These are phyloP conservation scores for Backusella circina DNA, from an alignment of 192 early-diverging fungal genomes.

Conservation along the genomic window DNA sequence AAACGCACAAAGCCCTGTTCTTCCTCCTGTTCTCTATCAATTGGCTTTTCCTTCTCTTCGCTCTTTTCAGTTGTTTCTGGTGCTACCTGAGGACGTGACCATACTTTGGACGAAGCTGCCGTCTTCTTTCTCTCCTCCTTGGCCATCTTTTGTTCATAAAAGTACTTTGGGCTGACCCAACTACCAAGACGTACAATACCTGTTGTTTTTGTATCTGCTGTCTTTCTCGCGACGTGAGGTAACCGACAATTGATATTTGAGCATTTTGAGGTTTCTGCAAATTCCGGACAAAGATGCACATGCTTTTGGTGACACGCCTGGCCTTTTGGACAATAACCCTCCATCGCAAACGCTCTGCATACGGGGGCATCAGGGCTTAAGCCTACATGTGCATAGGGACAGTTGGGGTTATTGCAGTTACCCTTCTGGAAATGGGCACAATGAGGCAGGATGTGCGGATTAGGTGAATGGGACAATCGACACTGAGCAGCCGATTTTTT, in stretches of 20 bases:
- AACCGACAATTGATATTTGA: slow-evolving; percentile 50
- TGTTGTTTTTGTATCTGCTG: slow-evolving; percentile 3
- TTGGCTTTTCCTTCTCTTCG: background rate
- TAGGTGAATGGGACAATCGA: slow-evolving; percentile 50
- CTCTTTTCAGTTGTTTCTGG: slow-evolving; percentile 17
- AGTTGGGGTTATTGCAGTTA: slow-evolving; percentile 49
- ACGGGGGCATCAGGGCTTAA: slow-evolving; percentile 55
- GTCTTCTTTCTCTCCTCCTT: background rate
- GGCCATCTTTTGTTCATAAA: background rate
- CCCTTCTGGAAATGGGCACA: slow-evolving; percentile 66
- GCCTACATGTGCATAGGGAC: slow-evolving; percentile 56
- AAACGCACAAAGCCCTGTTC: slow-evolving; percentile 33
- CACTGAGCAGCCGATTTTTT: slow-evolving; percentile 34
- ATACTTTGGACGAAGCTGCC: slow-evolving; percentile 16
- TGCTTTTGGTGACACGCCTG: slow-evolving; percentile 54
- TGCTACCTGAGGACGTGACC: background rate
- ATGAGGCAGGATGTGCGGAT: slow-evolving; percentile 49
- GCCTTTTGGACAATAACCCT: slow-evolving; percentile 61
- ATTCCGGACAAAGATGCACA: slow-evolving; percentile 68
- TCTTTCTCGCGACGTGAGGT: slow-evolving; percentile 45
- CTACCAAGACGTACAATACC: slow-evolving; percentile 7
- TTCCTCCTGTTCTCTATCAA: background rate
- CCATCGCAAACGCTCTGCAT: slow-evolving; percentile 59
- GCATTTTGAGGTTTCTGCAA: slow-evolving; percentile 59
- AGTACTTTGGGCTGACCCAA: slow-evolving; percentile 8